These are phyloP conservation scores for Hebeloma cylindrosporum DNA, from an alignment of 768 basidiomycete genomes.

Conservation along the genomic window DNA sequence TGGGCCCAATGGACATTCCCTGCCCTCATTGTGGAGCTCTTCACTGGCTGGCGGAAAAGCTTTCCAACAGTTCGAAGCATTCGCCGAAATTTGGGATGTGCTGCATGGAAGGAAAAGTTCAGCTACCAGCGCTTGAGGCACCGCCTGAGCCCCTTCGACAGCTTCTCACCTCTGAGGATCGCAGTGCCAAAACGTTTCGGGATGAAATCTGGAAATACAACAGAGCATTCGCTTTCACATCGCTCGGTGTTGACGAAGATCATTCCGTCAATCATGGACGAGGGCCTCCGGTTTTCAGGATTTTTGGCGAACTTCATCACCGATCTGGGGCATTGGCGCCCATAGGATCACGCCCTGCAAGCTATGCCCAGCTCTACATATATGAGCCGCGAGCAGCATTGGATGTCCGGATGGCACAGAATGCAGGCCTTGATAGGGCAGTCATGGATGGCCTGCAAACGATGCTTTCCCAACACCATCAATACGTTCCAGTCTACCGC, in stretches of 20 bases:
- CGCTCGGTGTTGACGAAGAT: constrained; percentile 32
- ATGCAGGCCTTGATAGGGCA: constrained; percentile 19
- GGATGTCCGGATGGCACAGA: constrained; percentile 23
- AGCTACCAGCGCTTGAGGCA: constrained; percentile 20
- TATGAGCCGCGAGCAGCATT: constrained; percentile 38
- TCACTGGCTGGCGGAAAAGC: constrained; percentile 35
- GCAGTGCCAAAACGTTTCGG: constrained; percentile 23
- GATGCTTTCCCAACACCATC: constrained; percentile 20
- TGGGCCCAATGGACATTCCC: constrained; percentile 36
- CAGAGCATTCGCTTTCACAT: constrained; percentile 39
- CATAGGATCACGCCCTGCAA: constrained; percentile 14
- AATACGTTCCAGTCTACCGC: constrained; percentile 29
- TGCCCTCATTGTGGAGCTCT: constrained; percentile 35
- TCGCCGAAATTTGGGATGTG: constrained; percentile 34
- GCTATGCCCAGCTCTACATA: constrained; percentile 40
- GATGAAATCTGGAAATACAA: constrained; percentile 44
- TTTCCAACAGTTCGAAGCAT: constrained; percentile 9
- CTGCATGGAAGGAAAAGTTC: constrained; percentile 36
- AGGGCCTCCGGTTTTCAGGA: constrained; percentile 30
- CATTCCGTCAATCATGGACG: constrained; percentile 21
- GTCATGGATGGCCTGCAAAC: constrained; percentile 27
- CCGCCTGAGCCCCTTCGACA: constrained; percentile 25
- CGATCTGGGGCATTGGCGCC: constrained; percentile 32
- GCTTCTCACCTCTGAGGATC: constrained; percentile 18
- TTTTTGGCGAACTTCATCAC: constrained; percentile 39